These are phyloP conservation scores for Sphagnum fallax DNA, from an alignment of 228 moss, liverwort and hornwort species.

Conservation along the genomic window DNA sequence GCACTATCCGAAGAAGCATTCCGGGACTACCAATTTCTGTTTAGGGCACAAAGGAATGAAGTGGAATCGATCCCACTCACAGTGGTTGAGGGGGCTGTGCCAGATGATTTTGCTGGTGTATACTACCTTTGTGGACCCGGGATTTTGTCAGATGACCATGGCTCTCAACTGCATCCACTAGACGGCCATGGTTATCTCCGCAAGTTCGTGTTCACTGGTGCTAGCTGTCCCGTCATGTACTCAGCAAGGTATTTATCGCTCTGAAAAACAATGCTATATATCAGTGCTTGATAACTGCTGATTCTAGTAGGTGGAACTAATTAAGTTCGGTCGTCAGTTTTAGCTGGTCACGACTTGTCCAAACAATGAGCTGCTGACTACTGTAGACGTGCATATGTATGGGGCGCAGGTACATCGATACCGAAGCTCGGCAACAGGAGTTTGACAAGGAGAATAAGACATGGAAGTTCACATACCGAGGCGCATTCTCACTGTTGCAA, in stretches of 20 bases:
- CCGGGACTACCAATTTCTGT: constrained; percentile 36
- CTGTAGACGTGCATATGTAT: not conserved
- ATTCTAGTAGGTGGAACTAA: too few relatives aligned
- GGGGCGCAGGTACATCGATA: constrained; percentile 19
- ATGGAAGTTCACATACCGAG: constrained; percentile 28
- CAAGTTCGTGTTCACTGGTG: constrained; percentile 17
- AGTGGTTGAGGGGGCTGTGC: constrained; percentile 19
- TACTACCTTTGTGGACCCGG: constrained; percentile 33
- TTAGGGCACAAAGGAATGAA: constrained; percentile 22
- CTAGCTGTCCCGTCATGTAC: constrained; percentile 10
- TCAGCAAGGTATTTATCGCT: constrained; percentile 15
- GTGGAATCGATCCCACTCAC: constrained; percentile 17
- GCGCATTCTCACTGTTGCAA: constrained; percentile 23
- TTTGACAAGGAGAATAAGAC: constrained; percentile 22
- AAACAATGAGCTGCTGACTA: too few relatives aligned
- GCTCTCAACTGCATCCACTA: constrained; percentile 27
- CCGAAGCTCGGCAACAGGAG: constrained; percentile 20
- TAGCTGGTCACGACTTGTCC: too few relatives aligned
- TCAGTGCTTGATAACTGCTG: too few relatives aligned
- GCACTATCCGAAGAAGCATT: constrained; percentile 13
- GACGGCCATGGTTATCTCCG: constrained; percentile 37
- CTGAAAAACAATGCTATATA: too few relatives aligned
- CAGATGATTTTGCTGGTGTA: constrained; percentile 14
- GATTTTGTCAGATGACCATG: constrained; percentile 22
- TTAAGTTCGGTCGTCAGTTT: too few relatives aligned